phyloP scores from a whole-genome alignment of 1,284 basidiomycete genomes.

The Phellopilus nigrolimitatus region DNA sequence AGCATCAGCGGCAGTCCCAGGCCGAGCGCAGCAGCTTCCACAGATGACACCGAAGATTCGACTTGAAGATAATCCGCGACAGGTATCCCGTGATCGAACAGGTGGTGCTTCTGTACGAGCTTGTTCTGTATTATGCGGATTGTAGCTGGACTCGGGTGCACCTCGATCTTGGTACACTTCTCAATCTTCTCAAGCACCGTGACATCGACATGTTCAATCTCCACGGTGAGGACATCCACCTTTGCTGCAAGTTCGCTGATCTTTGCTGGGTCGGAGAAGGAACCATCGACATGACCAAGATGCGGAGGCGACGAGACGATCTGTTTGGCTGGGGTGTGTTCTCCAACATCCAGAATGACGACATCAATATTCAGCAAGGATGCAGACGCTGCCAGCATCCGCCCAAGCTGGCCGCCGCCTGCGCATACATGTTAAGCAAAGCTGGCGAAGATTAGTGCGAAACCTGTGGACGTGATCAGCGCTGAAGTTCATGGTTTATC shows the following conservation, averaged over 20 bases:
- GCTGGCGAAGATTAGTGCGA: background rate
- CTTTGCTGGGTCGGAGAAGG: conserved; percentile 79
- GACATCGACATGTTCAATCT: conserved; percentile 96
- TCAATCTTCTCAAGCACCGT: conserved; percentile 69
- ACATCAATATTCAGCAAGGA: conserved; percentile 84
- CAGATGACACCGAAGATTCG: conserved; percentile 50
- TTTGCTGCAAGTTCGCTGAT: conserved; percentile 78
- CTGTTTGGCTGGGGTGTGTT: conserved; percentile 87
- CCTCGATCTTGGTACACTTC: conserved; percentile 47
- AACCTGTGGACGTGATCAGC: background rate
- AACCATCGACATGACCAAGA: conserved; percentile 79
- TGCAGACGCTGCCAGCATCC: conserved; percentile 93
- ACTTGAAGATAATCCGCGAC: conserved; percentile 72
- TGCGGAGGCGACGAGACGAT: conserved; percentile 55
- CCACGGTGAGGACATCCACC: conserved; percentile 90
- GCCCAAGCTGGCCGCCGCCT: conserved; percentile 97
- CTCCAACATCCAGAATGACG: conserved; percentile 85
- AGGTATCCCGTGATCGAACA: conserved; percentile 56
- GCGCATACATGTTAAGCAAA: conserved; percentile 17
- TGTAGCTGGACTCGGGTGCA: conserved; percentile 84
- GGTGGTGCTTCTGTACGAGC: conserved; percentile 82
- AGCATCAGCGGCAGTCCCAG: conserved; percentile 94
- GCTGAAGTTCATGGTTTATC: background rate
- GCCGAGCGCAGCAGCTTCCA: conserved; percentile 46
- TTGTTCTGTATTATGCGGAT: conserved; percentile 96